Evolutionary conservation across 1,284 basidiomycete genomes (phyloP).

Genomic region (Moniliella sp.): DNA sequence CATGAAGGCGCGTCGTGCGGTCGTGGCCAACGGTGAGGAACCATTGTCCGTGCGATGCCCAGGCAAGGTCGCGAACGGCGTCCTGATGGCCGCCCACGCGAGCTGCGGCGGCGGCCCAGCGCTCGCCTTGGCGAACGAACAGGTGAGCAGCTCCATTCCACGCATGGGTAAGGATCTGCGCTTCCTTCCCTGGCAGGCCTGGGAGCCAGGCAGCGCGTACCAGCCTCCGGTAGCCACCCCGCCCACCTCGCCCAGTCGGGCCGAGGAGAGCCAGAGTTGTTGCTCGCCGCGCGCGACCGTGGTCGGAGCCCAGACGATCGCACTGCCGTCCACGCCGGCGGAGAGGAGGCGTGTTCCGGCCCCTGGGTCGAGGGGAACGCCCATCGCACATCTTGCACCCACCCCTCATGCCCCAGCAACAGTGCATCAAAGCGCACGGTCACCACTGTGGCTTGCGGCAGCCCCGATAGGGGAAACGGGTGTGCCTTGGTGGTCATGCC

Average conservation of each 20-base stretch:
- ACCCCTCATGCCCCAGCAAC: slow-evolving; percentile 25
- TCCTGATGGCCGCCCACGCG: slow-evolving; percentile 21
- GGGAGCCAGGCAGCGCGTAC: slow-evolving; percentile 24
- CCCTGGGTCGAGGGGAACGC: neutral
- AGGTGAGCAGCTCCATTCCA: slow-evolving; percentile 26
- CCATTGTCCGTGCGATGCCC: slow-evolving; percentile 25
- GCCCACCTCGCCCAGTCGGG: slow-evolving; percentile 28
- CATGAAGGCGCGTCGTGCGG: slow-evolving; percentile 26
- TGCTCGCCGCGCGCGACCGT: slow-evolving; percentile 7
- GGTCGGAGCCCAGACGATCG: slow-evolving; percentile 27
- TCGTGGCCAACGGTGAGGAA: slow-evolving; percentile 19
- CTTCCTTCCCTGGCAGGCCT: neutral
- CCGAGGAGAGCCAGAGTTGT: slow-evolving; percentile 23
- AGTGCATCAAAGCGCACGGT: slow-evolving; percentile 22
- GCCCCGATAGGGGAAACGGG: neutral
- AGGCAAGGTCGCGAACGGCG: slow-evolving; percentile 11
- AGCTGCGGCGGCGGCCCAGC: slow-evolving; percentile 1
- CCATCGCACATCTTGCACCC: slow-evolving; percentile 25
- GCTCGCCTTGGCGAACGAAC: slow-evolving; percentile 6
- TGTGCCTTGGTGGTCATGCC: slow-evolving; percentile 1
- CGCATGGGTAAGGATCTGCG: slow-evolving; percentile 12
- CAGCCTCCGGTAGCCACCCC: slow-evolving; percentile 23
- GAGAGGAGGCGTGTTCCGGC: slow-evolving; percentile 25
- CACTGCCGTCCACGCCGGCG: slow-evolving; percentile 23
- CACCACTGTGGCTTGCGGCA: slow-evolving; percentile 5